Percentiles rank a stretch among this genome's conserved stretches.
phyloP scores from a whole-genome alignment of 176 grass and related monocot genomes.

The Paspalum notatum region DNA sequence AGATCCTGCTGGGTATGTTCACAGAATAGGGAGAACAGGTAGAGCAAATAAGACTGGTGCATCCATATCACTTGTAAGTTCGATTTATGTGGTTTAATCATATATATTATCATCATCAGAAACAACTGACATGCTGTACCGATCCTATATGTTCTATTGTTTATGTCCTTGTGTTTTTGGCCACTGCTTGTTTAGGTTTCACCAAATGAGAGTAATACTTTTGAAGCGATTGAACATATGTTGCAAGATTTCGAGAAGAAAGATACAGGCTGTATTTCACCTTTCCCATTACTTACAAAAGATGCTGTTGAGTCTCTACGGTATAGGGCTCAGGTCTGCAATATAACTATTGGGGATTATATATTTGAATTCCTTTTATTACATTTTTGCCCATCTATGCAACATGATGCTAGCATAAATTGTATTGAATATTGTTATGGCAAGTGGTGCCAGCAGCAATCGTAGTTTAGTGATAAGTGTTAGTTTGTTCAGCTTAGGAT shows the following conservation, averaged over 20 bases:
- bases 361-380: slow-evolving; percentile 26
- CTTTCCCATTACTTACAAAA: slow-evolving; percentile 82
- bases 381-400: slow-evolving; percentile 34
- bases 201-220: slow-evolving; percentile 49
- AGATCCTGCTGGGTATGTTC: slow-evolving; percentile 79
- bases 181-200: slow-evolving; percentile 62
- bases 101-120: slow-evolving; percentile 5
- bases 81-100: slow-evolving; percentile 17
- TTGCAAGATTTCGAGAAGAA: slow-evolving; percentile 59
- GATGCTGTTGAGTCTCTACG: slow-evolving; percentile 83
- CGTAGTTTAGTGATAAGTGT: too few species aligned
- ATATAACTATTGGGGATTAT: slow-evolving; percentile 15
- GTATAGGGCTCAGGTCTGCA: slow-evolving; percentile 83
- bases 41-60: slow-evolving; percentile 83
- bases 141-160: slow-evolving; percentile 33
- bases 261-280: slow-evolving; percentile 60
- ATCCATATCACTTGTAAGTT: slow-evolving; percentile 91
- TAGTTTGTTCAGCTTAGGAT: too few species aligned
- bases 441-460: too few species aligned
- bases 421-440: neutral
- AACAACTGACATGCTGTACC: slow-evolving; percentile 7
- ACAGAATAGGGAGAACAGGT: slow-evolving; percentile 92
- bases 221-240: slow-evolving; percentile 67
- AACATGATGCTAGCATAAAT: neutral
- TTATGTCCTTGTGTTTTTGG: slow-evolving; percentile 21